phyloP scores from a whole-genome alignment of 139 green algal species.

The Chlamydomonas urium region DNA sequence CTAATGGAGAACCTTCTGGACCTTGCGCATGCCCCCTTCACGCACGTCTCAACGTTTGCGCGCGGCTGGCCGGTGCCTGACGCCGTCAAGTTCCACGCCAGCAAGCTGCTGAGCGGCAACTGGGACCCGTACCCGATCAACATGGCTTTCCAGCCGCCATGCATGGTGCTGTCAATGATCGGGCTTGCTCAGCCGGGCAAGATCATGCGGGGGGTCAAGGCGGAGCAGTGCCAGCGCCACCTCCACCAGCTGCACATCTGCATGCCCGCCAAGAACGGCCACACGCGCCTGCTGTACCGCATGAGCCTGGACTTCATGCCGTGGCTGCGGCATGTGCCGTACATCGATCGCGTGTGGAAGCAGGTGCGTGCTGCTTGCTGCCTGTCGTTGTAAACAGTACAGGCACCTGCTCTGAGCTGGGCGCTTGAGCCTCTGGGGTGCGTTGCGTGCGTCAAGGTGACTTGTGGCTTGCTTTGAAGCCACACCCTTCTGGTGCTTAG shows the following conservation, averaged over 20 bases:
- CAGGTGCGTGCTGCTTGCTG: constrained; percentile 11
- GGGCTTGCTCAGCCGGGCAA: constrained; percentile 88
- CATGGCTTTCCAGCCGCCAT: constrained; percentile 95
- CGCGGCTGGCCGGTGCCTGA: constrained; percentile 94
- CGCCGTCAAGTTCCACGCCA: constrained; percentile 77
- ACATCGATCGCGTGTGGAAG: constrained; percentile 85
- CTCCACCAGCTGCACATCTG: constrained; percentile 98
- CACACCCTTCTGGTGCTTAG: neutral
- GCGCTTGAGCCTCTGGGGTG: neutral
- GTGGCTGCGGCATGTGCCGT: constrained; percentile 81
- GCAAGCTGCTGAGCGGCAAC: constrained; percentile 61
- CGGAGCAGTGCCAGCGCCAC: constrained; percentile 79
- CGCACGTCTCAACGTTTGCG: constrained; percentile 95
- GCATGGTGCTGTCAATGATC: constrained; percentile 84
- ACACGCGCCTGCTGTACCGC: constrained; percentile 94
- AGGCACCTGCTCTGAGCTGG: neutral
- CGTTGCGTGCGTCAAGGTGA: too few relatives aligned
- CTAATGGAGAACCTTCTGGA: constrained; percentile 99
- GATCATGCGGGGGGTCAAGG: constrained; percentile 67
- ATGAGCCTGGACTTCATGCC: constrained; percentile 95
- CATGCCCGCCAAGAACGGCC: constrained; percentile 74
- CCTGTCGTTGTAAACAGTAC: neutral
- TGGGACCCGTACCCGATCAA: constrained; percentile 99
- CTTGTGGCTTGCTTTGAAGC: too few relatives aligned
- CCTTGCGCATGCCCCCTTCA: constrained; percentile 98